Percentiles rank a stretch among this genome's conserved stretches.
Conservation (phyloP, 768 basidiomycete genomes). For the Lentinus brumalis region DNA sequence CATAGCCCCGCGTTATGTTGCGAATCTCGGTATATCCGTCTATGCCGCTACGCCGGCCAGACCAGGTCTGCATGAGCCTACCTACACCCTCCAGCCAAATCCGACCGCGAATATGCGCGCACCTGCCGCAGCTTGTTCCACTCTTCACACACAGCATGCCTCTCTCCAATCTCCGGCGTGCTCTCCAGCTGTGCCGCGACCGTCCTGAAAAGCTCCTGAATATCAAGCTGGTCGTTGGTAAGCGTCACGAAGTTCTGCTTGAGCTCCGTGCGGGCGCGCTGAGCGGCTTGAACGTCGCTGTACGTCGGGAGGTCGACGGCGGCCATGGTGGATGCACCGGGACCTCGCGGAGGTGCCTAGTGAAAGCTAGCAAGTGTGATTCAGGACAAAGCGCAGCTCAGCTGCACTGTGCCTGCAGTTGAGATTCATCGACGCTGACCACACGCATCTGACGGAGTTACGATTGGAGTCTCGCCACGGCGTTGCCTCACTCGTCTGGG, state of each 20-base stretch:
- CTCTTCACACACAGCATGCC: conserved; percentile 23
- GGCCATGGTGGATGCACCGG: not conserved
- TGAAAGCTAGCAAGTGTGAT: no score
- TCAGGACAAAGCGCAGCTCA: no score
- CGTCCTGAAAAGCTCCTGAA: conserved; percentile 29
- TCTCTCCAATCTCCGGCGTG: conserved; percentile 28
- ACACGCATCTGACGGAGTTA: no score
- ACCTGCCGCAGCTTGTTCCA: conserved; percentile 31
- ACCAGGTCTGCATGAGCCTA: not conserved
- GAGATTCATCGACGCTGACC: no score
- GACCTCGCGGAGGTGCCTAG: not conserved
- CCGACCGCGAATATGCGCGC: not conserved
- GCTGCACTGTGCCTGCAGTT: no score
- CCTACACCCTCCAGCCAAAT: not conserved
- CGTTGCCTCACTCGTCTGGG: no score
- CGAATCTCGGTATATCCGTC: conserved; percentile 27
- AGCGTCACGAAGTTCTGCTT: conserved; percentile 27
- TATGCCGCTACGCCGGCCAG: conserved; percentile 19
- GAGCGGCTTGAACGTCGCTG: conserved; percentile 16
- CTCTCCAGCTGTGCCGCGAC: conserved; percentile 28
- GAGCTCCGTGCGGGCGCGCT: conserved; percentile 20
- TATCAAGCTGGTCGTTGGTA: conserved; percentile 29
- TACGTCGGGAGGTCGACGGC: conserved; percentile 14
- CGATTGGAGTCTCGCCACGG: no score
- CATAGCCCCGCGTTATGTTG: conserved; percentile 28